Conservation (phyloP, 2,329 filamentous ascomycete species). For the Ophiosphaerella herpotricha region DNA sequence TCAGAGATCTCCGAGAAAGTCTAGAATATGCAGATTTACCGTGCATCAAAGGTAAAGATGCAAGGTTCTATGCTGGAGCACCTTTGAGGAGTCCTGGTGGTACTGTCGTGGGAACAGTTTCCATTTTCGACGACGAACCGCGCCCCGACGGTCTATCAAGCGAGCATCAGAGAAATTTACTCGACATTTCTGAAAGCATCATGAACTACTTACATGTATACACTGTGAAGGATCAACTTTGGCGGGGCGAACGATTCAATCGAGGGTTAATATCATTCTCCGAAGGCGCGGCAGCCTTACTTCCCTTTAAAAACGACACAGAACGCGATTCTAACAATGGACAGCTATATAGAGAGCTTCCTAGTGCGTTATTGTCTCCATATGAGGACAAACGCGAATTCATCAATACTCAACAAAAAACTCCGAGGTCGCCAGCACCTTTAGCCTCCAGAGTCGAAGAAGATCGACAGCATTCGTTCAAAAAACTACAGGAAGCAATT, state of each 20-base stretch:
- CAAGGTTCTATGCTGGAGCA: constrained; percentile 36
- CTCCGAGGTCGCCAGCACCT: neutral
- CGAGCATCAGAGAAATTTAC: constrained; percentile 16
- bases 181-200: constrained; percentile 33
- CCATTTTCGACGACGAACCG: constrained; percentile 28
- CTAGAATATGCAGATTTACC: neutral
- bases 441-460: neutral
- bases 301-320: constrained; percentile 14
- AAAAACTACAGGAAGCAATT: constrained; percentile 33
- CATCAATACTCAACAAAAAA: neutral
- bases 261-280: constrained; percentile 39
- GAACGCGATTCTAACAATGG: neutral
- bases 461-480: constrained; percentile 9
- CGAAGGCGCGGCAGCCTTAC: constrained; percentile 30
- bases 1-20: constrained; percentile 1
- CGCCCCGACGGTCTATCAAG: constrained; percentile 16
- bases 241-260: constrained; percentile 35
- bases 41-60: constrained; percentile 1
- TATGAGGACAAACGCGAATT: constrained; percentile 1
- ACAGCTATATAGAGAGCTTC: too few species aligned
- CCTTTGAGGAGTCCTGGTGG: constrained; percentile 28
- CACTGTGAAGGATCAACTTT: constrained; percentile 30
- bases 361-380: neutral
- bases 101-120: constrained; percentile 29
- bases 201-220: constrained; percentile 33